Percentiles rank a stretch among this genome's conserved stretches.
These are phyloP conservation scores for Puccinia coronata DNA, from an alignment of 1,284 basidiomycete species.

Conservation along the genomic window DNA sequence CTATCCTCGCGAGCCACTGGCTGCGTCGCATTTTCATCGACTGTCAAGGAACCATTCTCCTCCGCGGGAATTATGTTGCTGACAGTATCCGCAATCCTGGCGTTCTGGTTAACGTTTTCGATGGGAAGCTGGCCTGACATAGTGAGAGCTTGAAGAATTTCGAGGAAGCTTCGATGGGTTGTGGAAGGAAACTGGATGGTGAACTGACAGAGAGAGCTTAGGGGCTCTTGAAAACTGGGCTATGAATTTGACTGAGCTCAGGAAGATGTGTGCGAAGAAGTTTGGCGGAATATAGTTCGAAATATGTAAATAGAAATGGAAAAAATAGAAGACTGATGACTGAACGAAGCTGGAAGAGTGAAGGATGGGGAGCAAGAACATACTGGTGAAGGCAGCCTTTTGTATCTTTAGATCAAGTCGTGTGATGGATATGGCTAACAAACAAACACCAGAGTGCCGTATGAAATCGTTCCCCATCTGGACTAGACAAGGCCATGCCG, in stretches of 20 bases:
- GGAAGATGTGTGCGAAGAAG: not conserved
- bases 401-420: not conserved
- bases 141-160: not conserved
- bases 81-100: not conserved
- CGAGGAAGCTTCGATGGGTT: not conserved
- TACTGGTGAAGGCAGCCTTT: not conserved
- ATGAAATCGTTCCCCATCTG: not conserved
- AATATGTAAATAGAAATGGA: constrained; percentile 4
- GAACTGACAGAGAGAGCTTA: no score
- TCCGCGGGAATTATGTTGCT: not conserved
- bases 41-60: not conserved
- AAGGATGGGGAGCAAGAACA: not conserved
- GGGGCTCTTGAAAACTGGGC: not conserved
- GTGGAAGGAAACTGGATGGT: no score
- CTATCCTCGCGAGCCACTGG: not conserved
- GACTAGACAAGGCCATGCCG: not conserved
- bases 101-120: not conserved
- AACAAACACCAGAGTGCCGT: not conserved
- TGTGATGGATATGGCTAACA: not conserved
- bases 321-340: not conserved
- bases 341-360: not conserved
- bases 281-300: not conserved
- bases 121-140: constrained; percentile 2
- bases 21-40: not conserved
- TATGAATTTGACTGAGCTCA: not conserved